These are phyloP conservation scores for Debaryomyces fabryi DNA, from an alignment of 1,139 yeast species.

Conservation along the genomic window DNA sequence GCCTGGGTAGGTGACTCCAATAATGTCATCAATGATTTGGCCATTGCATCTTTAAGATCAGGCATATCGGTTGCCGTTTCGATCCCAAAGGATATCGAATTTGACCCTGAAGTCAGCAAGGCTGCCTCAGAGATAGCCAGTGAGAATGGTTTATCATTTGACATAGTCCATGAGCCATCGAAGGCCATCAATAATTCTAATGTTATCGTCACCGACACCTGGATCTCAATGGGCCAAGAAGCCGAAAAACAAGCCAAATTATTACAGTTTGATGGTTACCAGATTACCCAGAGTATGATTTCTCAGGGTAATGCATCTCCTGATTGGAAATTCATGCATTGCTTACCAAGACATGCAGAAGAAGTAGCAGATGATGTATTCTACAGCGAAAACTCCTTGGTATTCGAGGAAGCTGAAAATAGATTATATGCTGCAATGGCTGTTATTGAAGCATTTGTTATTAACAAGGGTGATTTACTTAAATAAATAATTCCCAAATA, in stretches of 20 bases:
- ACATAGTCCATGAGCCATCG: slow-evolving; percentile 71
- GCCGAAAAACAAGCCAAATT: slow-evolving; percentile 69
- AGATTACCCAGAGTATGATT: slow-evolving; percentile 71
- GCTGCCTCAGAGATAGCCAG: slow-evolving; percentile 57
- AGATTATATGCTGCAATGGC: slow-evolving; percentile 96
- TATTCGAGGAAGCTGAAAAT: slow-evolving; percentile 94
- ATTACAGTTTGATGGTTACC: slow-evolving; percentile 83
- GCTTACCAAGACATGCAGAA: slow-evolving; percentile 92
- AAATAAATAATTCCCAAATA: slow-evolving; percentile 3
- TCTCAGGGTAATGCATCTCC: slow-evolving; percentile 55
- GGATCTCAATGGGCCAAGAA: slow-evolving; percentile 98
- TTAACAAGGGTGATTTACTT: slow-evolving; percentile 11
- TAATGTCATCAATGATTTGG: slow-evolving; percentile 90
- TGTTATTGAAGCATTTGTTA: slow-evolving; percentile 75
- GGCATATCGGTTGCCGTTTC: slow-evolving; percentile 87
- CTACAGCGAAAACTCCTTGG: slow-evolving; percentile 80
- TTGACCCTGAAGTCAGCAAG: slow-evolving; percentile 58
- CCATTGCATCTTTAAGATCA: slow-evolving; percentile 83
- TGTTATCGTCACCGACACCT: slow-evolving; percentile 93
- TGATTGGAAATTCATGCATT: slow-evolving; percentile 90
- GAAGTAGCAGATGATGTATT: slow-evolving; percentile 94
- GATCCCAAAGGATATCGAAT: slow-evolving; percentile 73
- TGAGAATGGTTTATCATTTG: slow-evolving; percentile 57
- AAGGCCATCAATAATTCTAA: slow-evolving; percentile 74
- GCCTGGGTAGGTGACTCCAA: slow-evolving; percentile 98